Percentiles rank a stretch among this genome's conserved stretches.
These are phyloP conservation scores for Pleurotus sapidus DNA, from an alignment of 768 basidiomycete species.

Conservation along the genomic window DNA sequence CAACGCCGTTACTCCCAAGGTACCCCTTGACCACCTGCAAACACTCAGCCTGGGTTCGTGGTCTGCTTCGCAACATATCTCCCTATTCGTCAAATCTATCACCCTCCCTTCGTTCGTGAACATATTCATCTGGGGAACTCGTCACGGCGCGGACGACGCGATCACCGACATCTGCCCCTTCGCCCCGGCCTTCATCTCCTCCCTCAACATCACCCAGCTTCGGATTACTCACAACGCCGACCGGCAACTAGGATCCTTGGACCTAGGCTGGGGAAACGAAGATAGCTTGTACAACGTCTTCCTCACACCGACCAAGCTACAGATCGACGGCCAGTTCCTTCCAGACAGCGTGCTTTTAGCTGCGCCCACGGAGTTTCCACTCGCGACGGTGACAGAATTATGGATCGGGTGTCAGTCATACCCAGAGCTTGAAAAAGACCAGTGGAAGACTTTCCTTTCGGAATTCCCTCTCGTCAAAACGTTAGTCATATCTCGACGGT, in stretches of 20 bases:
- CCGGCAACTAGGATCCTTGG: slow-evolving; percentile 2
- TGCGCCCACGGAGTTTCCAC: background rate
- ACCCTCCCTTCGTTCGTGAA: background rate
- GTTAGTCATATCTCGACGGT: slow-evolving; percentile 1
- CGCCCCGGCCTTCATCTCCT: background rate
- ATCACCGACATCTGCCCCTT: slow-evolving; percentile 6
- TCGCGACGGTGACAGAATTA: background rate
- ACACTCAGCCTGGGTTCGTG: slow-evolving; percentile 2
- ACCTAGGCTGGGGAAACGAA: slow-evolving; percentile 5
- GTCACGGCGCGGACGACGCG: background rate
- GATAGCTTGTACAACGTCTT: slow-evolving; percentile 4
- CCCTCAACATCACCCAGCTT: slow-evolving; percentile 5
- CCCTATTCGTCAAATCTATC: background rate
- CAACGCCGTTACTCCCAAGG: background rate
- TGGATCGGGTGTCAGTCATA: slow-evolving; percentile 5
- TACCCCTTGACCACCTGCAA: background rate
- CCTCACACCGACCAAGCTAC: background rate
- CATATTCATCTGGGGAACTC: slow-evolving; percentile 5
- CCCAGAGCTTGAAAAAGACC: background rate
- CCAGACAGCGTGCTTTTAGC: background rate
- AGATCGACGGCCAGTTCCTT: slow-evolving; percentile 3
- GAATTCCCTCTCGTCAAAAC: background rate
- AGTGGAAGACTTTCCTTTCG: background rate
- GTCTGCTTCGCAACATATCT: slow-evolving; percentile 3
- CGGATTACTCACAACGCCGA: slow-evolving; percentile 5